phyloP scores from a whole-genome alignment of 805 yeast genomes.

The Jamesozyma jinghongensis region DNA sequence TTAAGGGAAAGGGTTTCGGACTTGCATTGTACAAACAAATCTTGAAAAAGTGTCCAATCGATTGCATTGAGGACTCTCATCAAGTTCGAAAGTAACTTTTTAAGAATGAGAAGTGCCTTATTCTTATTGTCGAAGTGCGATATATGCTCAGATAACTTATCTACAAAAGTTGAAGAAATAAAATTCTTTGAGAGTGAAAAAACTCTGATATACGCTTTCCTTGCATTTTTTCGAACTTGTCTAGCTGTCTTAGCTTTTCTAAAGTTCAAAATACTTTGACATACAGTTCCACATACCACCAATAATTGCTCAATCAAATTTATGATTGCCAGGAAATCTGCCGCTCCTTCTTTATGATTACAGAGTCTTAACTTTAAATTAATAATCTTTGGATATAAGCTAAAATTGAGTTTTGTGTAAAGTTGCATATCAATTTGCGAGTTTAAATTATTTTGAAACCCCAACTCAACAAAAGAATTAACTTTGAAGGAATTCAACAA shows the following conservation, averaged over 20 bases:
- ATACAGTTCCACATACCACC: too few relatives aligned
- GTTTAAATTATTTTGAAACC: too few relatives aligned
- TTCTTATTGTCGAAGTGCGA: neutral
- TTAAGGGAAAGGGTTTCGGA: neutral
- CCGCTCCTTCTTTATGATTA: neutral
- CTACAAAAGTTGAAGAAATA: neutral
- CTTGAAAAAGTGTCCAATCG: neutral
- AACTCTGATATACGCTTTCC: neutral
- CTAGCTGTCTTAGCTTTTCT: neutral
- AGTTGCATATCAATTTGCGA: slow-evolving; percentile 2
- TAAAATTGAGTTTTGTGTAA: slow-evolving; percentile 8
- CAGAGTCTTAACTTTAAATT: slow-evolving; percentile 5
- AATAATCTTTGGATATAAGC: slow-evolving; percentile 4
- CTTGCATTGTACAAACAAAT: neutral
- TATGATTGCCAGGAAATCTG: too few relatives aligned
- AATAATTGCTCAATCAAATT: too few relatives aligned
- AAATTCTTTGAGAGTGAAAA: neutral
- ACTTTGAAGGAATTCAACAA: too few relatives aligned
- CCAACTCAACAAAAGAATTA: too few relatives aligned
- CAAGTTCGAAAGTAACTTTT: neutral
- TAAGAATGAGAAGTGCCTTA: neutral
- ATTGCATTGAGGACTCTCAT: neutral
- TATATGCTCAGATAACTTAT: neutral
- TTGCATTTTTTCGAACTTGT: too few relatives aligned
- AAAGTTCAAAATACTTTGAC: neutral